Evolutionary conservation across 2,329 filamentous ascomycete species (phyloP), one percentile per base, ranked within the genome.

Genomic region (Tolypocladium tropicale): DNA sequence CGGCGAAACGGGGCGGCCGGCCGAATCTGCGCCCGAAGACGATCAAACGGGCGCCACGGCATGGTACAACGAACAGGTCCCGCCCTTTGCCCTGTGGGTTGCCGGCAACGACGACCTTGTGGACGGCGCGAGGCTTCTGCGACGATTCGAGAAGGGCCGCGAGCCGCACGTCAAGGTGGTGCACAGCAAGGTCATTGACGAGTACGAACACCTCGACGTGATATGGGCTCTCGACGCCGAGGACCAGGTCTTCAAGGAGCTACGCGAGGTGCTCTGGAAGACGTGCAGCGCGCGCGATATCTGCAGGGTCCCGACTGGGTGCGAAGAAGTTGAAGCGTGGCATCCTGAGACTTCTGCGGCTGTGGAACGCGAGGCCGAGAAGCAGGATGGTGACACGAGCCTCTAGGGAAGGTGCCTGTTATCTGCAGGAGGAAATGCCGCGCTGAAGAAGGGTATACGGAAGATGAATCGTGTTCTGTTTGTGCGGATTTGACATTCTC

Each of bases 191-290:
- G 76, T 95, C 25, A 88, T 96, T 48, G 84, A 89, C 3, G 89
- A 87, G 51, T 95, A 96, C 68, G 93, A 96, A 73, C 93, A 97
- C 71, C 78, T 97, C 5, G 93, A 96, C 72, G 90, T 96, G 2
- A 84, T 97, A 39, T 96, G 93, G 93, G 91, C 92, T 0, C 90
- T 96, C 78, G 91, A 96, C 66, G 84, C 85, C 0, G 83, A 91
- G 18, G 85, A 93, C 52, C 82, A 93, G 68, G 89, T 96, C 1
- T 94, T 92, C 6, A 78, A 76, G 56, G 92, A 95, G 72, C 76
- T 96, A 0, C 80, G 84, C 33, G 86, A 93, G 64, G 86, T 95
- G 16, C 70, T 96, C 14, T 96, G 92, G 92, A 85, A 85, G 70
- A 95, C 90, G 1, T 75, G 84, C 73, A 37, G 82, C 51, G 75